Evolutionary conservation across 148 eudicot species (phyloP), one percentile per base, ranked within the genome.

Genomic region (Persicaria tinctoria): DNA sequence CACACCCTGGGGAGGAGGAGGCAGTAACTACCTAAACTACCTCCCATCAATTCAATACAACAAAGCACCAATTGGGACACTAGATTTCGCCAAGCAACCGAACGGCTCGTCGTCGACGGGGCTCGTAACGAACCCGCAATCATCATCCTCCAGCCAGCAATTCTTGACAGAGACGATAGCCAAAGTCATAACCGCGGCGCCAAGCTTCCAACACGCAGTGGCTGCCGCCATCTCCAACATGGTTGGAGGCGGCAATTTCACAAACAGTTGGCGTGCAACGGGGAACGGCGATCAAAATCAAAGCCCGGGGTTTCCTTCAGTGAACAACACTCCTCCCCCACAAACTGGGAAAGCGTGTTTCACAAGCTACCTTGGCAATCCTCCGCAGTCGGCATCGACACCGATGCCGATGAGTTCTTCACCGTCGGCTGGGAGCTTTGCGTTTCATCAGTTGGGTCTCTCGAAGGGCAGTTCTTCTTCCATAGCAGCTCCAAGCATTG

Each of bases 191-290:
- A 82, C 84, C 0, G 83, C 91, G 7, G 90, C 89, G 76, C 97
- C 97, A 2, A 91, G 86, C 75, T 87, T 88, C 59, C 90, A 81
- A 73, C 86, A 89, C 13, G 94, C 81, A 32, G 80, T 92, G 48
- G 91, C 89, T 2, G 90, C 92, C 18, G 92, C 90, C 12, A 84
- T 92, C 55, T 86, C 94, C 9, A 81, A 93, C 0, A 84, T 89
- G 90, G 89, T 81, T 3, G 86, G 76, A n/a, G 73, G 75, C 51
- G 75, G 80, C 5, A 80, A 79, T 18, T 38, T 6, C 48, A 46
- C 47, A 38, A 68, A 46, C 71, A 68, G 48, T 41, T 41, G 46
- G 47, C 47, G 17, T 46, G 71, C 47, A 68, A 46, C 44, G 49
- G 72, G 72, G 6, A 17, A 46, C 14, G 72, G 72, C 23, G 48